Base-by-base conservation (phyloP, 495 filamentous ascomycete species). In the Aspergillus steynii region DNA sequence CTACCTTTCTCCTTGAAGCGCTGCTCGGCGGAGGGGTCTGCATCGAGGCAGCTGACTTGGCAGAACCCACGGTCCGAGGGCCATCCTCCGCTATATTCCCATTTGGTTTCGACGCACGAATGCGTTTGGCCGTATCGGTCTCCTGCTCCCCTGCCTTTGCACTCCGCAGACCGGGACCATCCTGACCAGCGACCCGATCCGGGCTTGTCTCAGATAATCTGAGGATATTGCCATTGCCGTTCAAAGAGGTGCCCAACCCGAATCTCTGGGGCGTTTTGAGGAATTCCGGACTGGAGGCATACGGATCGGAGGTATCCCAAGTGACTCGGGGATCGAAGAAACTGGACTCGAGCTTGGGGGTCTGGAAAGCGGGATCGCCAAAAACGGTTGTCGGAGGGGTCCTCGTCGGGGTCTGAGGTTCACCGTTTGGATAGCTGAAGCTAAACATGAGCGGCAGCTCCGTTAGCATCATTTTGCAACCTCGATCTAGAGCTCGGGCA, bases 391-490 rank as follows among this genome's bases (percentile, higher is more conserved):
- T 87, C 28, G 82, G 89, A 62, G 90, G 89, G 48, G 89, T 92
- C 74, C 85, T 86, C 68, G 86, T 89, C 27, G 89, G 89, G 59
- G 90, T 92, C 57, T 87, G 88, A 71, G 90, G 89, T 79, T 89
- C 85, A 81, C 85, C 87, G 83, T 86, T 86, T 74, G 86, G 83
- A 81, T 88, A 86, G 82, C 82, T 88, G 86, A 90, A 90, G 83
- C 88, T 91, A 66, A 73, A 77, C 54, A 71, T 68, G 66, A 69
- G 58, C 2, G 68, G 61, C 12, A 75, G 68, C 54, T 76, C 66
- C 58, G 71, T 78, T 66, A 80, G 75, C 67, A 72, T 73, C 65
- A 72, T 75, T 27, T 31, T 65, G 45, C 15, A 62, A 32, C 26
- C 31, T 53, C 37, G 12, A 48, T 29, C 46, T 48, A 59, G 59